phyloP scores from a whole-genome alignment of 83 land plant species.

The Larix sibirica region DNA sequence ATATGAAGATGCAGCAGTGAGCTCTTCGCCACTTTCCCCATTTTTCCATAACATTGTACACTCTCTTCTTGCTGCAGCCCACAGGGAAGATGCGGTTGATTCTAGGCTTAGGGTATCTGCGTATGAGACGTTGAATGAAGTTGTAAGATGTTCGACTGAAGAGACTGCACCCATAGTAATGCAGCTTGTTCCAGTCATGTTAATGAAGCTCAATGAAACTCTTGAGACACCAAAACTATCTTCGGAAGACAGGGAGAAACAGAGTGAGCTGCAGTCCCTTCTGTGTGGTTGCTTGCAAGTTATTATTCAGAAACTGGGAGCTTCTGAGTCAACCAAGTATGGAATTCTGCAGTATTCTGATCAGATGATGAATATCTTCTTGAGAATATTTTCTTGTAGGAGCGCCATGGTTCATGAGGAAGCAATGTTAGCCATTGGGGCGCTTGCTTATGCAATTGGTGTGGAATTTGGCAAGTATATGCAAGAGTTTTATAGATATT shows the following conservation, averaged over 20 bases:
- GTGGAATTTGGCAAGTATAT: constrained; percentile 71
- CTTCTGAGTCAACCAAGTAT: constrained; percentile 60
- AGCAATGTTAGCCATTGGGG: constrained; percentile 88
- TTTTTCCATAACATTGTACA: constrained; percentile 73
- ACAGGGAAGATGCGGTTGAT: constrained; percentile 78
- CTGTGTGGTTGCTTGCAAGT: constrained; percentile 81
- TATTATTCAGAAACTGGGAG: constrained; percentile 70
- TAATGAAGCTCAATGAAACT: constrained; percentile 70
- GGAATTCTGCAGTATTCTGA: constrained; percentile 63
- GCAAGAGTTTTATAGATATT: constrained; percentile 67
- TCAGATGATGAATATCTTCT: constrained; percentile 63
- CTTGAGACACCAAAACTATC: constrained; percentile 65
- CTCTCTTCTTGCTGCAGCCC: constrained; percentile 66
- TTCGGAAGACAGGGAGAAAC: constrained; percentile 73
- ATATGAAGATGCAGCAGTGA: constrained; percentile 53
- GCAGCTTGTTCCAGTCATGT: constrained; percentile 65
- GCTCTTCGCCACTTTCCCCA: constrained; percentile 66
- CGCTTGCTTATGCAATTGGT: constrained; percentile 73
- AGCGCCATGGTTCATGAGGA: constrained; percentile 85
- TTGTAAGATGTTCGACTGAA: constrained; percentile 79
- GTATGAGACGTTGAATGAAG: constrained; percentile 82
- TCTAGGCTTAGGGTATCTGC: constrained; percentile 74
- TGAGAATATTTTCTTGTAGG: constrained; percentile 63
- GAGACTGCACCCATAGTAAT: constrained; percentile 68
- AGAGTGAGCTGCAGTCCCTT: constrained; percentile 67